Base-by-base conservation (phyloP, 305 asterid genomes). In the Nicotiana rustica region DNA sequence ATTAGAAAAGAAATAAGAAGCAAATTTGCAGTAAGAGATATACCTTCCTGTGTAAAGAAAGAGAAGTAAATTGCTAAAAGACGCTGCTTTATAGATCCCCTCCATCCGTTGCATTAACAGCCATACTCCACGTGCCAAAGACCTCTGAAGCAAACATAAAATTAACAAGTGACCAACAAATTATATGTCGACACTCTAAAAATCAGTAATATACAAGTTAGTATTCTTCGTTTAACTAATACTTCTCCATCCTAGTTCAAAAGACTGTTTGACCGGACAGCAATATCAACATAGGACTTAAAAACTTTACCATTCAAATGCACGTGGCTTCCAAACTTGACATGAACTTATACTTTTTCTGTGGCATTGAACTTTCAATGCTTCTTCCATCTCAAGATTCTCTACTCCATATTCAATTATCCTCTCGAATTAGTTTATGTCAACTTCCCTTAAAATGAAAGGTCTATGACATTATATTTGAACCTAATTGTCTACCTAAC, bases 1-100 rank as follows among this genome's bases (percentile, higher is more conserved):
- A 66, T 14, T 29, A 47, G 56, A 80, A 80, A 66, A 52, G 83
- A 44, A 47, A 38, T 80, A 66, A 66, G 14, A 47, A 38, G 67
- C 15, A 2, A 49, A 17, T 47, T 80, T 80, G 77, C 77, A 79
- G 13, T 44, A 29, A 21, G 49, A 15, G 41, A 3, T 38, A 52
- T 91, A 96, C 99, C 98, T 94, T 89, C 99, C 98, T 5, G 95
- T 90, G 86, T 91, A 89, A 56, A 96, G 97, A 89, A 96, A 96
- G 82, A 96, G 71, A 84, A 96, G 99, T 61, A 96, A 88, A 87
- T 96, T 96, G 82, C 94, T 93, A 71, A 96, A 94, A 80, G 97
- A 93, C 87, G 95, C 97, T 86, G 97, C 95, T 90, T 89, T 94
- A 85, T 89, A 96, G 64, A 96, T 81, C 77, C 98, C 97, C 91